Conservation (phyloP, 2,329 filamentous ascomycete species). For the Dothideomycetes sp. region DNA sequence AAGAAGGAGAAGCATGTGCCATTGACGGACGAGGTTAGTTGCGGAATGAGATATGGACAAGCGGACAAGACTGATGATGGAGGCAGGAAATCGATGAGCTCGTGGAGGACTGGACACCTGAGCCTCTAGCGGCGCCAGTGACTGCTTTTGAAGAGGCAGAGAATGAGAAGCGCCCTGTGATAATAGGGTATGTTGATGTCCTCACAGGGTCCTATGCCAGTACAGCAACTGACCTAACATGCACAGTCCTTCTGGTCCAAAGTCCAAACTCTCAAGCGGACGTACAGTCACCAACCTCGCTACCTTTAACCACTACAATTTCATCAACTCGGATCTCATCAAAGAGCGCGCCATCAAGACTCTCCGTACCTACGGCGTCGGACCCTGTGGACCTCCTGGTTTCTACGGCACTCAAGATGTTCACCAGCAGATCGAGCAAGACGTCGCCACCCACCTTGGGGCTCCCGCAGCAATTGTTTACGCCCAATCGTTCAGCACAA, state of each 20-base stretch:
- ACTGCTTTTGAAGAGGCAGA: slow-evolving; percentile 70
- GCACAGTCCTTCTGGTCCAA: slow-evolving; percentile 71
- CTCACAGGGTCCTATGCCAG: too few relatives aligned
- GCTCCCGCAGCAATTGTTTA: slow-evolving; percentile 88
- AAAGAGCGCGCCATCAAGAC: slow-evolving; percentile 94
- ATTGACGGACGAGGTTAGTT: slow-evolving; percentile 63
- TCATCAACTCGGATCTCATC: slow-evolving; percentile 81
- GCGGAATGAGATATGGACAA: not conserved
- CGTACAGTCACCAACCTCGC: slow-evolving; percentile 88
- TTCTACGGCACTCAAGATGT: slow-evolving; percentile 99
- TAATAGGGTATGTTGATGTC: slow-evolving; percentile 67
- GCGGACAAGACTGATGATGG: slow-evolving; percentile 2
- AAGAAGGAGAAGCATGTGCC: slow-evolving; percentile 82
- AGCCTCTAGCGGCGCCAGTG: slow-evolving; percentile 70
- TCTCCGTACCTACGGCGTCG: slow-evolving; percentile 88
- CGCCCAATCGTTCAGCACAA: slow-evolving; percentile 89
- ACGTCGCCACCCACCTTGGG: slow-evolving; percentile 83
- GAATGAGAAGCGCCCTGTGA: slow-evolving; percentile 73
- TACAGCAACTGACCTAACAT: slow-evolving; percentile 1
- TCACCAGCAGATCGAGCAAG: slow-evolving; percentile 91
- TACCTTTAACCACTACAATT: slow-evolving; percentile 96
- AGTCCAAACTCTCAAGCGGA: slow-evolving; percentile 77
- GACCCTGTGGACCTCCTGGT: slow-evolving; percentile 89
- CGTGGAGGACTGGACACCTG: slow-evolving; percentile 91
- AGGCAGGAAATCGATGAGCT: slow-evolving; percentile 82